Percentiles rank a stretch among this genome's conserved stretches.
These are phyloP conservation scores for Tetragonia tetragonoides DNA, from an alignment of 148 eudicot genomes.

Conservation along the genomic window DNA sequence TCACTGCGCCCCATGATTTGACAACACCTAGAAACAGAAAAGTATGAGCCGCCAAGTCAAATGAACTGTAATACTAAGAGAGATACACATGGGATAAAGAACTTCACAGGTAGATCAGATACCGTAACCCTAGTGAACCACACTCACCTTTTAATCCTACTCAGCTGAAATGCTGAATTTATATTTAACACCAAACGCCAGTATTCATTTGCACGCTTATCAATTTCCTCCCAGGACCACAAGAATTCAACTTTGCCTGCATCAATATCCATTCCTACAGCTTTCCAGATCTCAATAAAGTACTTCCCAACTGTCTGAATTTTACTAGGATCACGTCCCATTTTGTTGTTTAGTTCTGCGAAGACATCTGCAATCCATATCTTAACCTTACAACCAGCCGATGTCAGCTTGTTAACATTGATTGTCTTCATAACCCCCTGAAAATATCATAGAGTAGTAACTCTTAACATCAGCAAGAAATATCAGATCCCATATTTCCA, in stretches of 20 bases:
- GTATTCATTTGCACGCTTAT: conserved; percentile 68
- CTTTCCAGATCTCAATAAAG: conserved; percentile 92
- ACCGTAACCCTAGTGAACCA: conserved; percentile 2
- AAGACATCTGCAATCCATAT: conserved; percentile 98
- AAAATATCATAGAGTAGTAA: conserved; percentile 6
- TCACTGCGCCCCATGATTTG: conserved; percentile 91
- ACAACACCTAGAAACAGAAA: conserved; percentile 53
- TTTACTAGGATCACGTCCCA: conserved; percentile 90
- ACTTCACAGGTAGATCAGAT: background rate
- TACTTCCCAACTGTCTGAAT: conserved; percentile 78
- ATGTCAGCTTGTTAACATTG: conserved; percentile 78
- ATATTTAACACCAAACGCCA: conserved; percentile 95
- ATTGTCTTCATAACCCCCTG: conserved; percentile 95
- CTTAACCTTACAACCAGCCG: conserved; percentile 86
- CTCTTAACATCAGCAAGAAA: too few relatives aligned
- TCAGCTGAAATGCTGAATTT: conserved; percentile 68
- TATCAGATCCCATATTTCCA: too few relatives aligned
- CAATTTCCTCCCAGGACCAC: conserved; percentile 80
- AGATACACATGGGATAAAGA: background rate
- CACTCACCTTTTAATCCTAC: conserved; percentile 61
- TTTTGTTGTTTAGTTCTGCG: conserved; percentile 83
- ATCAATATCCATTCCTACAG: conserved; percentile 71
- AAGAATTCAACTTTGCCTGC: conserved; percentile 76
- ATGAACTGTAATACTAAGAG: background rate
- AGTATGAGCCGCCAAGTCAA: background rate